Conservation (phyloP, 2,329 filamentous ascomycete species). For the Cladophialophora carrionii region DNA sequence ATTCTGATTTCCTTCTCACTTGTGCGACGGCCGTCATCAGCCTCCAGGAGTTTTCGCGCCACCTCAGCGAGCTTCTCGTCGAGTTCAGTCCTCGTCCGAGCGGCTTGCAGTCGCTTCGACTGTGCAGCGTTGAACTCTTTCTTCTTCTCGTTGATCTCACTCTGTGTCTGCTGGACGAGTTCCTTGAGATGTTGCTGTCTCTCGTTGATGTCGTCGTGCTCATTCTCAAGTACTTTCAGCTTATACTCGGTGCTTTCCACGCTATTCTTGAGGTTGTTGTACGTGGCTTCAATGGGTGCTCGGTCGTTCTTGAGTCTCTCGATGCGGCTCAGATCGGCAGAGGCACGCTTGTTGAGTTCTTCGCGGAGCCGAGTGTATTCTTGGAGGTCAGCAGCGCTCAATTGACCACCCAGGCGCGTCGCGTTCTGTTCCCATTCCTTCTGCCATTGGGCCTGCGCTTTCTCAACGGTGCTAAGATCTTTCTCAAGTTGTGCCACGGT, state of each 20-base stretch:
- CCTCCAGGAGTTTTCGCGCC: conserved; percentile 77
- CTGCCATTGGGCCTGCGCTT: conserved; percentile 84
- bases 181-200: conserved; percentile 67
- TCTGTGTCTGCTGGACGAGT: conserved; percentile 67
- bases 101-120: conserved; percentile 78
- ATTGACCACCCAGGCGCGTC: conserved; percentile 81
- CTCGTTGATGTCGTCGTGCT: conserved; percentile 70
- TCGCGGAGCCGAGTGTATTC: conserved; percentile 85
- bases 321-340: conserved; percentile 77
- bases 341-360: conserved; percentile 81
- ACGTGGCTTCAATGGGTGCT: conserved; percentile 88
- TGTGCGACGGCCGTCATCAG: conserved; percentile 81
- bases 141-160: conserved; percentile 84
- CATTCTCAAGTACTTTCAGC: conserved; percentile 72
- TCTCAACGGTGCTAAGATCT: conserved; percentile 81
- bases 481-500: conserved; percentile 75
- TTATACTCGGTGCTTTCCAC: conserved; percentile 77
- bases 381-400: conserved; percentile 82
- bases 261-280: conserved; percentile 85
- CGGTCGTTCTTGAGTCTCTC: conserved; percentile 85
- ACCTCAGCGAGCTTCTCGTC: conserved; percentile 89
- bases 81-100: conserved; percentile 81
- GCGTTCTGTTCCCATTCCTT: conserved; percentile 81
- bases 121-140: conserved; percentile 84
- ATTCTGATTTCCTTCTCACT: conserved; percentile 77